These are phyloP conservation scores for Saccharum officinarum DNA, from an alignment of 176 grass and related monocot species.

Conservation along the genomic window DNA sequence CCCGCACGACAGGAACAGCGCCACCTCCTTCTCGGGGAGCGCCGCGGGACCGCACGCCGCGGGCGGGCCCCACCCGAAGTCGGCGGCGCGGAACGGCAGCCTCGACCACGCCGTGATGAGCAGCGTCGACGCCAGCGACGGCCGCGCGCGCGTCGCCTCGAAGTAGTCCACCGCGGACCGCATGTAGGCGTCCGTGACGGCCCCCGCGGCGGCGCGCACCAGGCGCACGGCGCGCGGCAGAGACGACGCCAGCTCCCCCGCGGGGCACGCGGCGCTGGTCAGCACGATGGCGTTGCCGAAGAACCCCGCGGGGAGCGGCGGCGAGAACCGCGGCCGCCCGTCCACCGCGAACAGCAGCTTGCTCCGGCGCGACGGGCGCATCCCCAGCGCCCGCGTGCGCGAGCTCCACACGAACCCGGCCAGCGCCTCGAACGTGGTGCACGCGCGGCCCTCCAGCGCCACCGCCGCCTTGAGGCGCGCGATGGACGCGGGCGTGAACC, in stretches of 20 bases:
- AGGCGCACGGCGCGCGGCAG: conserved; percentile 35
- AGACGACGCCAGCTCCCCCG: conserved; percentile 46
- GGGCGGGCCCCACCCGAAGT: conserved; percentile 77
- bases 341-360: conserved; percentile 86
- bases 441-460: conserved; percentile 19
- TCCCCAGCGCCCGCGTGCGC: conserved; percentile 51
- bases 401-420: conserved; percentile 70
- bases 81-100: conserved; percentile 65
- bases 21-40: conserved; percentile 79
- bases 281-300: conserved; percentile 82
- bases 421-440: conserved; percentile 67
- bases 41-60: conserved; percentile 62
- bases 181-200: conserved; percentile 59
- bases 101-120: conserved; percentile 78
- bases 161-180: conserved; percentile 80
- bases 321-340: conserved; percentile 54
- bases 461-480: conserved; percentile 44
- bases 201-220: conserved; percentile 50
- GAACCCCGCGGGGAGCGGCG: conserved; percentile 61
- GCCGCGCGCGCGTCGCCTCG: conserved; percentile 59
- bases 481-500: conserved; percentile 50
- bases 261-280: conserved; percentile 54
- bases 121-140: conserved; percentile 69
- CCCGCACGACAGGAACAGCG: conserved; percentile 70
- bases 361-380: conserved; percentile 26